Evolutionary conservation across 2,329 filamentous ascomycete genomes (phyloP), one percentile per base, ranked within the genome.

Genomic region (Fusarium anguioides): DNA sequence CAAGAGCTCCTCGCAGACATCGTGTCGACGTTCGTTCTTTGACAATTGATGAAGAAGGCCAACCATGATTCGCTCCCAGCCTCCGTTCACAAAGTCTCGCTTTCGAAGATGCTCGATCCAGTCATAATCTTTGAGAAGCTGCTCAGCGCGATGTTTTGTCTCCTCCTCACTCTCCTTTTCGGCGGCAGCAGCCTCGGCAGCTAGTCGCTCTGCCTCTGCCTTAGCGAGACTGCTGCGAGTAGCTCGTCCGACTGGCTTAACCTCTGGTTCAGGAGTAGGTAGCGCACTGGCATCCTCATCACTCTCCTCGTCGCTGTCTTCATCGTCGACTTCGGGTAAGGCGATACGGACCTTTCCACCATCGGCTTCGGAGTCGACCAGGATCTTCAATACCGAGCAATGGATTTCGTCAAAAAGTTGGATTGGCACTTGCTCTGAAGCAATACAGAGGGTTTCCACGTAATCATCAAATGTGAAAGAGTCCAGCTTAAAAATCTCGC

Each of bases 391-490:
- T 5, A 97, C 88, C 0, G 95, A 90, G 76, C 96, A 99, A 77
- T 98, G 95, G 7, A 96, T 87, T 77, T 99, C 96, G 47, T 93
- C 89, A 69, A 97, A 90, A 1, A 99, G 82, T 75, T 97, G 91
- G 50, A 96, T 96, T 9, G 91, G 89, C 1, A 88, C 81, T 21
- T 93, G 88, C 31, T 90, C 86, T 0, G 89, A 93, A 0, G 91
- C 86, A 58, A 94, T 90, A 46, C 89, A 86, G 84, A 99, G 89
- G 1, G 94, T 91, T 75, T 98, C 91, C 6, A 97, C 85, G 73
- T 94, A 98, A 77, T 99, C 96, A 76, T 99, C 96, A 73, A 98
- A 96, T 0, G 95, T 98, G 75, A 99, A 99, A 0, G 95, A 98
- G 77, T 99, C 96, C 24, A 99, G 84, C 74, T 93, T 88, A 75